Evolutionary conservation across 2,329 filamentous ascomycete genomes (phyloP), one percentile per base, ranked within the genome.

Genomic region (Curvularia spicifera): DNA sequence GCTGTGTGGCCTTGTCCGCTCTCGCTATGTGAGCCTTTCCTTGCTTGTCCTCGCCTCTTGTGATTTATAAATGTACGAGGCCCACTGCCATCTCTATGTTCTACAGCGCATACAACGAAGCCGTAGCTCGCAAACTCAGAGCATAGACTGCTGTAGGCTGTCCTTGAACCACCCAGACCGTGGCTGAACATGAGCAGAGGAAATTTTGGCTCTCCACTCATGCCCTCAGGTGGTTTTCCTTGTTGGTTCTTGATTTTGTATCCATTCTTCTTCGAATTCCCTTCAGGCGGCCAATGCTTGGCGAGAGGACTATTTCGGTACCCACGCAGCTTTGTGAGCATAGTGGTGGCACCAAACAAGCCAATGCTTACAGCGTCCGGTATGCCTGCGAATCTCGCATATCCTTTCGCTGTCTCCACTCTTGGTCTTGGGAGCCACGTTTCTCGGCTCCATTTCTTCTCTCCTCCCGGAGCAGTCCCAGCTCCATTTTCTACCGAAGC

Each of bases 181-280:
- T 90, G 87, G 65, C 85, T 88, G 72, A 90, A 90, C 22, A 90
- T 79, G 33, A 90, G 78, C 22, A 89, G 76, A 1, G 87, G 87
- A 58, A 89, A 89, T 4, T 61, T 78, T 0, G 85, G 84, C 57
- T 74, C 69, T 1, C 67, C 53, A 13, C 62, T 49, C 29, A 66
- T 63, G 5, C 71, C 75, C 44, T 69, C 60, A 1, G 77, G 79
- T 26, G 78, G 78, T 5, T 66, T 58, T 1, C 81, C 81, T 18
- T 71, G 69, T 37, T 76, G 66, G 26, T 78, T 78, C 61, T 81
- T 81, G 7, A 78, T 77, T 39, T 77, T 73, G 37, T 73, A 71
- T 2, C 78, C 78, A 18, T 72, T 70, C 18, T 77, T 66, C 35
- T 77, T 72, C 2, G 67, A 70, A 43, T 79, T 76, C 2, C 76